Percentiles rank a stretch among this genome's conserved stretches.
Evolutionary conservation across 1,139 yeast species (phyloP).

Genomic region (Kazachstania sp.): DNA sequence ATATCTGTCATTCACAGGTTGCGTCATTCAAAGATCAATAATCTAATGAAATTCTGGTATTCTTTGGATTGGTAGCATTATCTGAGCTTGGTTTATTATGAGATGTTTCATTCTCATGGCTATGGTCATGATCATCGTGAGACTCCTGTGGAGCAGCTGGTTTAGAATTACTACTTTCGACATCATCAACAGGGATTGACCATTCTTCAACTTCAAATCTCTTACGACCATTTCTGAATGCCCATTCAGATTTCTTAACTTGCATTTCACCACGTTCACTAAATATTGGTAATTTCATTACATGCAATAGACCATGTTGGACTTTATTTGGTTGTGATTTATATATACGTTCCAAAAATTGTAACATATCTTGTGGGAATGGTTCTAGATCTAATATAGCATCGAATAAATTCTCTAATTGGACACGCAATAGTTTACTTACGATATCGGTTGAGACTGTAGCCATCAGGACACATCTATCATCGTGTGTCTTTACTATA

Average conservation of each 20-base stretch:
- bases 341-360: constrained; percentile 57
- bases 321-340: constrained; percentile 55
- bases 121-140: background rate
- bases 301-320: constrained; percentile 79
- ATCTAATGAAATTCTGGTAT: constrained; percentile 15
- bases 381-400: constrained; percentile 72
- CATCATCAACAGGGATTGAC: constrained; percentile 91
- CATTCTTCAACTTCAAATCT: constrained; percentile 82
- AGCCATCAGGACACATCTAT: constrained; percentile 42
- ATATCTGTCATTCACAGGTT: too few species aligned
- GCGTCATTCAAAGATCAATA: constrained; percentile 3
- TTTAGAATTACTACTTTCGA: constrained; percentile 35
- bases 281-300: constrained; percentile 61
- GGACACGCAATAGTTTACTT: constrained; percentile 38
- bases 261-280: constrained; percentile 79
- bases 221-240: constrained; percentile 77
- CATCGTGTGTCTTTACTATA: constrained; percentile 41
- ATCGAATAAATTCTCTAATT: constrained; percentile 57
- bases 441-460: constrained; percentile 64
- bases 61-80: constrained; percentile 6
- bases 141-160: background rate
- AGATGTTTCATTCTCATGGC: background rate
- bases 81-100: constrained; percentile 7
- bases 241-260: constrained; percentile 64
- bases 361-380: constrained; percentile 65